A percentile compares a stretch with the other conserved stretches of the same genome.
phyloP scores from a whole-genome alignment of 2,329 filamentous ascomycete genomes.

The Penicillium freii region DNA sequence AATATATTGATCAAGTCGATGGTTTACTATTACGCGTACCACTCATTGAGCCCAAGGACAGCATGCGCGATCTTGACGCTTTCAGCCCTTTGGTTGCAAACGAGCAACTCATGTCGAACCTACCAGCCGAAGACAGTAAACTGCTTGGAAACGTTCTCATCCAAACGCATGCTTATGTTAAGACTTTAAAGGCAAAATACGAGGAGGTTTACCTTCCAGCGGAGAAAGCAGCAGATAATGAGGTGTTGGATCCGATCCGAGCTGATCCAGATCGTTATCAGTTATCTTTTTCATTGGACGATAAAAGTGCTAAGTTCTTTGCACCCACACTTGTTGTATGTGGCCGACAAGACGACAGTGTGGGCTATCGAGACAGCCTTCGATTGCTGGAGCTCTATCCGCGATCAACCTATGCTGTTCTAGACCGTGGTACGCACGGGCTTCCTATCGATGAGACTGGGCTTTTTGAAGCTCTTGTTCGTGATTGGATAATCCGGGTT shows the following conservation, averaged over 20 bases:
- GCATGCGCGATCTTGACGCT: slow-evolving; percentile 25
- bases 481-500: slow-evolving; percentile 28
- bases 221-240: slow-evolving; percentile 17
- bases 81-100: slow-evolving; percentile 26
- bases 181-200: slow-evolving; percentile 24
- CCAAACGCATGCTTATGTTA: slow-evolving; percentile 29
- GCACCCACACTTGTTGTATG: slow-evolving; percentile 31
- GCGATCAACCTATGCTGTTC: slow-evolving; percentile 25
- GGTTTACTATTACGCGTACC: slow-evolving; percentile 30
- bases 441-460: slow-evolving; percentile 29
- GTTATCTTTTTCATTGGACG: slow-evolving; percentile 21
- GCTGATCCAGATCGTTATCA: slow-evolving; percentile 27
- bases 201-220: slow-evolving; percentile 17
- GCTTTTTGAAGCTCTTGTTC: slow-evolving; percentile 30
- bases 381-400: slow-evolving; percentile 31
- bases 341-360: slow-evolving; percentile 28
- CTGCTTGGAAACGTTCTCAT: slow-evolving; percentile 26
- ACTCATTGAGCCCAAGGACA: slow-evolving; percentile 27
- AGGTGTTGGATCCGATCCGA: slow-evolving; percentile 27
- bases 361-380: slow-evolving; percentile 32
- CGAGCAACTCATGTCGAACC: slow-evolving; percentile 23
- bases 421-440: slow-evolving; percentile 29
- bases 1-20: slow-evolving; percentile 25
- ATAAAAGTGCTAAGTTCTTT: slow-evolving; percentile 20
- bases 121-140: slow-evolving; percentile 22